These are phyloP conservation scores for Monotropa hypopitys DNA, from an alignment of 179 eudicot genomes.

Conservation along the genomic window DNA sequence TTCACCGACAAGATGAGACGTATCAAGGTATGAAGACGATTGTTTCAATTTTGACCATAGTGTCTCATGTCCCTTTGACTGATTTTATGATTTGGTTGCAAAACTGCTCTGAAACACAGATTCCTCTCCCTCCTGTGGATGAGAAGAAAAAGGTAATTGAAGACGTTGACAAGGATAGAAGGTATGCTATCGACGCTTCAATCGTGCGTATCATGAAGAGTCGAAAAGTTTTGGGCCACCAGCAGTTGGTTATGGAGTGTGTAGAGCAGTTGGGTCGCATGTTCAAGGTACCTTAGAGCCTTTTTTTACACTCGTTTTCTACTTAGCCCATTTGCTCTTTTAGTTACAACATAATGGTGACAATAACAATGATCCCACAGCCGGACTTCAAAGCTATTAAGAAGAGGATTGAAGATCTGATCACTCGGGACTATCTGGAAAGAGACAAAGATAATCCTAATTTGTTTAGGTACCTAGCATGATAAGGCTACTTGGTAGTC, in stretches of 20 bases:
- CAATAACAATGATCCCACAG: slow-evolving; percentile 18
- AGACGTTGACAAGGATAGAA: slow-evolving; percentile 64
- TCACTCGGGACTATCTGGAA: slow-evolving; percentile 26
- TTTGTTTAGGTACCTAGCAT: slow-evolving; percentile 21
- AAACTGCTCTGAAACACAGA: slow-evolving; percentile 15
- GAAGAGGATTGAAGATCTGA: slow-evolving; percentile 31
- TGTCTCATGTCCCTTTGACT: not conserved
- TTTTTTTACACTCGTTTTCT: not conserved
- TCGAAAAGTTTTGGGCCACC: slow-evolving; percentile 47
- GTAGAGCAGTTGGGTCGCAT: slow-evolving; percentile 55
- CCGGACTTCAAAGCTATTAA: slow-evolving; percentile 26
- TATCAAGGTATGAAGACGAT: slow-evolving; percentile 27
- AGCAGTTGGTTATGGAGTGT: slow-evolving; percentile 52
- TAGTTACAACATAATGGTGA: not conserved
- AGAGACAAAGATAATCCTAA: slow-evolving; percentile 24
- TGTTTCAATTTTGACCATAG: not conserved
- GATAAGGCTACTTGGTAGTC: slow-evolving; percentile 26
- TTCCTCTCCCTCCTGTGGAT: slow-evolving; percentile 61
- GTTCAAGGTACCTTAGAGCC: slow-evolving; percentile 43
- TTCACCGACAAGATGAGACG: slow-evolving; percentile 58
- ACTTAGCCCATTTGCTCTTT: not conserved
- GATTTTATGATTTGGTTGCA: not conserved
- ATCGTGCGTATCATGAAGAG: slow-evolving; percentile 60
- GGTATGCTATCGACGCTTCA: slow-evolving; percentile 63
- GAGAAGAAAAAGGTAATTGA: slow-evolving; percentile 58